A percentile compares a stretch with the other conserved stretches of the same genome.
Conservation (phyloP, 805 yeast species). For the Metschnikowia lachancei region DNA sequence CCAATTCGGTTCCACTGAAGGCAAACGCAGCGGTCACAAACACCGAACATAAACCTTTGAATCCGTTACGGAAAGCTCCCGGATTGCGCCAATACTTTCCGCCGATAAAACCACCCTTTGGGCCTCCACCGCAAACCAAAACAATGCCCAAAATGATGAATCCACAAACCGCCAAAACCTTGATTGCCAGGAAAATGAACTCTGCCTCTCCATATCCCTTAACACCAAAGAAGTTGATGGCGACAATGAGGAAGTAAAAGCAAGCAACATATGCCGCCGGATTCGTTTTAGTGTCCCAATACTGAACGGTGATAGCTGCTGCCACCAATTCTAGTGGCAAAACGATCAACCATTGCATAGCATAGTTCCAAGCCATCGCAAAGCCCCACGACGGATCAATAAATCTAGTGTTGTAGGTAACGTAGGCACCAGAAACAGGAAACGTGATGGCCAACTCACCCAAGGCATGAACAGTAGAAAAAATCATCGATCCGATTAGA, state of each 20-base stretch:
- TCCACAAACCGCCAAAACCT: slow-evolving; percentile 59
- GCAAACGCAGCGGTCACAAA: slow-evolving; percentile 42
- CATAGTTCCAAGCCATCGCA: slow-evolving; percentile 71
- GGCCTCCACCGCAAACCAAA: slow-evolving; percentile 49
- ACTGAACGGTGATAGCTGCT: slow-evolving; percentile 54
- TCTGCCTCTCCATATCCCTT: slow-evolving; percentile 51
- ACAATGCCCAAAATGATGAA: slow-evolving; percentile 56
- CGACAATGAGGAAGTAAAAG: slow-evolving; percentile 49
- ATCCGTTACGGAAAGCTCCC: slow-evolving; percentile 35
- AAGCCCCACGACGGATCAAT: slow-evolving; percentile 69
- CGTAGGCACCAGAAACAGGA: slow-evolving; percentile 48
- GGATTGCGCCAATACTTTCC: slow-evolving; percentile 38
- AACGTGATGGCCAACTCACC: slow-evolving; percentile 51
- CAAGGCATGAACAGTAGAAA: slow-evolving; percentile 42
- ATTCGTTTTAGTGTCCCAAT: slow-evolving; percentile 50
- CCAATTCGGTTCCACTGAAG: slow-evolving; percentile 42
- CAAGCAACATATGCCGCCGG: slow-evolving; percentile 57
- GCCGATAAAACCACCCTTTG: slow-evolving; percentile 38
- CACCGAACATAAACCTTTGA: slow-evolving; percentile 40
- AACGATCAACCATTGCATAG: slow-evolving; percentile 50
- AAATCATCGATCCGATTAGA: slow-evolving; percentile 34
- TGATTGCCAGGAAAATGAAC: slow-evolving; percentile 61
- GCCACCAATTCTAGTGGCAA: slow-evolving; percentile 67
- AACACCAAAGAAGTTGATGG: slow-evolving; percentile 19
- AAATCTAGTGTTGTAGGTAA: slow-evolving; percentile 61